These are phyloP conservation scores for Quercus variabilis DNA, from an alignment of 306 rosid species.

Conservation along the genomic window DNA sequence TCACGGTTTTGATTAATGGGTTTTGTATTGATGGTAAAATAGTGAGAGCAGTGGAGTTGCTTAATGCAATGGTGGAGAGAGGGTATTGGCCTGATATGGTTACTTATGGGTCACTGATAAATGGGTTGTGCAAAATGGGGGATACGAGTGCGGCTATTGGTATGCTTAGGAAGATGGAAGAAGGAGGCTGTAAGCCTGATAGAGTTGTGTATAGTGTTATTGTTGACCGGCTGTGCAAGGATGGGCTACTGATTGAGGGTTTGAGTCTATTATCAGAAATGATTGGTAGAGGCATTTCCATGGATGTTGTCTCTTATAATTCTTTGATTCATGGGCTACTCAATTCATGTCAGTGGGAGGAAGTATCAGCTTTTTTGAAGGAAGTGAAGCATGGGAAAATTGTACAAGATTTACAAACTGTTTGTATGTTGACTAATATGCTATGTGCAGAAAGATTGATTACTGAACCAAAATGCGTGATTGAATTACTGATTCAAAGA, in stretches of 20 bases:
- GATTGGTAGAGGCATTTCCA: not conserved
- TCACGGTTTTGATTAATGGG: slow-evolving; percentile 26
- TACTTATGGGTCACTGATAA: slow-evolving; percentile 23
- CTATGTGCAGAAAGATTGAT: not conserved
- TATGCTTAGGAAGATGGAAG: slow-evolving; percentile 13
- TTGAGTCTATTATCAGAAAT: slow-evolving; percentile 26
- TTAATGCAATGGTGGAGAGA: not conserved
- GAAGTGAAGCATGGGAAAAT: not conserved
- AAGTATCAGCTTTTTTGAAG: not conserved
- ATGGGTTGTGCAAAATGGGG: slow-evolving; percentile 26
- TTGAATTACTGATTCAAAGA: slow-evolving; percentile 2
- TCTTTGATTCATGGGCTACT: not conserved
- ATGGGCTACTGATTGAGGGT: slow-evolving; percentile 19
- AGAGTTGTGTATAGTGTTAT: slow-evolving; percentile 20
- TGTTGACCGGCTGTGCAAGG: slow-evolving; percentile 26
- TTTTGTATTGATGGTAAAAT: slow-evolving; percentile 17
- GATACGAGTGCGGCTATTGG: slow-evolving; percentile 13
- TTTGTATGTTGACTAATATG: not conserved
- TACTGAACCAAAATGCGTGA: not conserved
- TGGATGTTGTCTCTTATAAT: not conserved
- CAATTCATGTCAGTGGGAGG: not conserved
- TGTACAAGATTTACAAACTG: not conserved
- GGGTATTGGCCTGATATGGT: slow-evolving; percentile 8
- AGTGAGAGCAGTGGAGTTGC: not conserved
- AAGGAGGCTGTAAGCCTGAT: not conserved